phyloP scores from a whole-genome alignment of 306 rosid species.

The Phaseolus lunatus region DNA sequence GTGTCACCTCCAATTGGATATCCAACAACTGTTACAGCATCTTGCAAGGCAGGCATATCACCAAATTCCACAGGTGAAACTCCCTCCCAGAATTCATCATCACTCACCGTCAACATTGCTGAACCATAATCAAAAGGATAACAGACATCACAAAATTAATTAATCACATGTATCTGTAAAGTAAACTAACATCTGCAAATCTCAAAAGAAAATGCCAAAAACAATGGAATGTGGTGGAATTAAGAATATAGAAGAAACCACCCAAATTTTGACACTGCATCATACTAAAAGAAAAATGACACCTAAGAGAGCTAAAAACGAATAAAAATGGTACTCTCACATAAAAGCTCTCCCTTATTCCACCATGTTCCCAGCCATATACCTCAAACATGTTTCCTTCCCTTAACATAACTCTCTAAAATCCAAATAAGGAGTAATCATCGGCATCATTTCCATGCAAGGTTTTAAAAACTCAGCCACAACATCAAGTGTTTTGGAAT shows the following conservation, averaged over 20 bases:
- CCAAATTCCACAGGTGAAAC: conserved; percentile 90
- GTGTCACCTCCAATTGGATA: conserved; percentile 99
- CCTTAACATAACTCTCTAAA: not conserved
- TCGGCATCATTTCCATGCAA: not conserved
- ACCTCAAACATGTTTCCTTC: too few species aligned
- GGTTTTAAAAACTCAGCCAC: not conserved
- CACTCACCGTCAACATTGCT: conserved; percentile 91
- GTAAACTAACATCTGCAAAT: conserved; percentile 14
- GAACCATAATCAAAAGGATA: conserved; percentile 46
- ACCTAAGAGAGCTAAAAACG: not conserved
- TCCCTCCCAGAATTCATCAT: conserved; percentile 94
- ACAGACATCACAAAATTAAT: conserved; percentile 8
- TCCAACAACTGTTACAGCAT: conserved; percentile 95
- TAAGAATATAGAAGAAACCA: too few species aligned
- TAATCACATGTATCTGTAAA: not conserved
- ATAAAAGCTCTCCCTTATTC: conserved; percentile 17
- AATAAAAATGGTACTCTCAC: not conserved
- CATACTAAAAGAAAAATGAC: too few species aligned
- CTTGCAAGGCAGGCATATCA: conserved; percentile 85
- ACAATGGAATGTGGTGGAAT: not conserved
- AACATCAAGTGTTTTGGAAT: not conserved
- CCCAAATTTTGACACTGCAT: too few species aligned
- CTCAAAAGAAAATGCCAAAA: not conserved
- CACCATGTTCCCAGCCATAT: not conserved
- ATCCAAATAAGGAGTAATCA: not conserved